Evolutionary conservation across 2,329 filamentous ascomycete genomes (phyloP), one percentile per base, ranked within the genome.

Genomic region (Aspergillus novofumigatus): DNA sequence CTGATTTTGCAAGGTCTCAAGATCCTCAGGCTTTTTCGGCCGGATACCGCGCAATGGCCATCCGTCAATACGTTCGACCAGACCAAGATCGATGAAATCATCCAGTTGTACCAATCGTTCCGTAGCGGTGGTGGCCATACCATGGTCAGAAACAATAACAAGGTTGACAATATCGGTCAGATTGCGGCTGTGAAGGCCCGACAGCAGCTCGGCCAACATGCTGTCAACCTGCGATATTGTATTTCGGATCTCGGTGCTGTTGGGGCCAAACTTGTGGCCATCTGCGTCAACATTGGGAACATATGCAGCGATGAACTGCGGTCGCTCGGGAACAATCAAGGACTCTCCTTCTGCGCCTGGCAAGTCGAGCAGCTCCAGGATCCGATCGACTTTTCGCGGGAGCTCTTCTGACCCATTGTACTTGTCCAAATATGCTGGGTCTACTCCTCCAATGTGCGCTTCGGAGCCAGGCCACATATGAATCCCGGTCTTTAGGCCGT

Each of bases 391-490:
- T 73, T 99, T 99, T 38, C 81, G 83, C 0, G 83, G 72, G 1
- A 99, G 81, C 32, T 79, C 71, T 75, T 97, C 92, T 0, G 87
- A 83, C 8, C 85, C 87, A 64, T 96, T 93, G 77, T 84, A 99
- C 66, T 86, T 88, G 76, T 97, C 94, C 51, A 97, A 73, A 67
- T 91, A 91, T 9, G 85, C 87, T 2, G 92, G 91, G 61, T 92
- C 86, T 20, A 87, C 79, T n/a, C 82, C 80, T 11, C 85, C 81
- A 59, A 96, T 89, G 71, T 91, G 87, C 5, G 92, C 92, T 76
- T 99, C 94, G 47, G 90, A 95, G 2, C 94, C 94, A 1, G 94
- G 94, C 94, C 94, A 99, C 94, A 99, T 99, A 72, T 99, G 94
- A 26, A 99, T 86, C 0, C 91, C 94, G 29, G 87, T 86, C 56